These are phyloP conservation scores for Maudiozyma humilis DNA, from an alignment of 1,139 yeast species.

Conservation along the genomic window DNA sequence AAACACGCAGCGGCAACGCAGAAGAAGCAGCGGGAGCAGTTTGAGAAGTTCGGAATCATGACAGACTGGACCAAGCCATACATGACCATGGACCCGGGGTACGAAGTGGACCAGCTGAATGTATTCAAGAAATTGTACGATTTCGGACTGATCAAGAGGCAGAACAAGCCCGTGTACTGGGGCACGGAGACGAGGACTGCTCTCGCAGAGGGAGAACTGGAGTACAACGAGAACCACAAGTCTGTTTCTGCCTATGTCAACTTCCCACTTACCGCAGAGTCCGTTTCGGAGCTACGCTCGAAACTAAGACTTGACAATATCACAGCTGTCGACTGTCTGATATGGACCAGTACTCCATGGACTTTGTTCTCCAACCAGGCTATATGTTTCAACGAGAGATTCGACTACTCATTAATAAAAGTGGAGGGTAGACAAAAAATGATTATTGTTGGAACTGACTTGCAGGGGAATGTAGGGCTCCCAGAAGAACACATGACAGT, in stretches of 20 bases:
- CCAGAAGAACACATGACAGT: conserved; percentile 18
- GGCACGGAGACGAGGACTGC: conserved; percentile 93
- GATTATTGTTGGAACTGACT: conserved; percentile 44
- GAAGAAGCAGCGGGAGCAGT: conserved; percentile 52
- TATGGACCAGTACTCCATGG: conserved; percentile 99
- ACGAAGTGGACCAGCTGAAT: conserved; percentile 65
- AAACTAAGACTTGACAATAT: conserved; percentile 7
- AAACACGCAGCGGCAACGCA: conserved; percentile 62
- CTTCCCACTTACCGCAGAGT: conserved; percentile 44
- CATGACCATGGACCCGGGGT: conserved; percentile 59
- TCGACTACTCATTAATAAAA: conserved; percentile 49
- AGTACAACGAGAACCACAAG: conserved; percentile 64
- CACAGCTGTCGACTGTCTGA: conserved; percentile 33
- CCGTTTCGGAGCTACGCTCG: conserved; percentile 11
- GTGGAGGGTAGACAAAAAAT: conserved; percentile 33
- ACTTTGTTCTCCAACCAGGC: conserved; percentile 85
- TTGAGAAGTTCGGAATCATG: conserved; percentile 67
- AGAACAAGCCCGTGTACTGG: conserved; percentile 94
- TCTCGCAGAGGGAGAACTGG: conserved; percentile 91
- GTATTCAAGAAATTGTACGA: conserved; percentile 61
- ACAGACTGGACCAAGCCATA: conserved; percentile 72
- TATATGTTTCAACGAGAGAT: conserved; percentile 55
- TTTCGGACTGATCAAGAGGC: conserved; percentile 66
- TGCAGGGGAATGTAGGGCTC: conserved; percentile 33
- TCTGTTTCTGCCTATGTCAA: conserved; percentile 67